Evolutionary conservation across 768 basidiomycete genomes (phyloP).

Genomic region (Suillus weaverae): DNA sequence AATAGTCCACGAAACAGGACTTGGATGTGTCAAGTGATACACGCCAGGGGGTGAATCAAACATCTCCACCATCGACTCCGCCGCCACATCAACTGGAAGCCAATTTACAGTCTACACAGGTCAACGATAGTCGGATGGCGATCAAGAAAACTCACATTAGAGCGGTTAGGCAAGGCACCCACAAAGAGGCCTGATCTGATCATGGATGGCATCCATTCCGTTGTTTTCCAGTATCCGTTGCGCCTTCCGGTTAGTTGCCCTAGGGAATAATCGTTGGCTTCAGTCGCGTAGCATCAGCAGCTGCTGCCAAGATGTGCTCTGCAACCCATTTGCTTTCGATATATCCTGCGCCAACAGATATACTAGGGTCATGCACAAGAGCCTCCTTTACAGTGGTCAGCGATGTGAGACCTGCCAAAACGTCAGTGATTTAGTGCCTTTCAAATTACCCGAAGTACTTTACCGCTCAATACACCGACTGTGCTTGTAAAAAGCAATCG

Average conservation of each 20-base stretch:
- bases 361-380: conserved; percentile 21
- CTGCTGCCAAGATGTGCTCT: conserved; percentile 37
- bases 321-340: conserved; percentile 44
- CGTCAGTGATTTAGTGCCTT: background rate
- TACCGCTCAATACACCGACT: conserved; percentile 27
- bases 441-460: conserved; percentile 1
- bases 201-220: conserved; percentile 46
- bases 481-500: conserved; percentile 36
- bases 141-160: conserved; percentile 26
- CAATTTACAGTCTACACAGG: conserved; percentile 22
- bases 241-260: conserved; percentile 43
- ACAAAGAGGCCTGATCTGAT: conserved; percentile 32
- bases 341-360: conserved; percentile 37
- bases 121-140: background rate
- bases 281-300: conserved; percentile 29
- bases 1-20: conserved; percentile 27
- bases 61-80: conserved; percentile 3
- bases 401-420: background rate
- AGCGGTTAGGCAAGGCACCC: conserved; percentile 32
- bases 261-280: conserved; percentile 35
- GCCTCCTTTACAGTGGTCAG: conserved; percentile 14
- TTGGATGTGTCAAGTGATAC: conserved; percentile 11
- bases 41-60: background rate
- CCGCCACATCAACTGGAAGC: conserved; percentile 23
- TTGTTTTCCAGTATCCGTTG: conserved; percentile 43